Conservation (phyloP, 2,329 filamentous ascomycete genomes). For the Colletotrichum zoysiae region DNA sequence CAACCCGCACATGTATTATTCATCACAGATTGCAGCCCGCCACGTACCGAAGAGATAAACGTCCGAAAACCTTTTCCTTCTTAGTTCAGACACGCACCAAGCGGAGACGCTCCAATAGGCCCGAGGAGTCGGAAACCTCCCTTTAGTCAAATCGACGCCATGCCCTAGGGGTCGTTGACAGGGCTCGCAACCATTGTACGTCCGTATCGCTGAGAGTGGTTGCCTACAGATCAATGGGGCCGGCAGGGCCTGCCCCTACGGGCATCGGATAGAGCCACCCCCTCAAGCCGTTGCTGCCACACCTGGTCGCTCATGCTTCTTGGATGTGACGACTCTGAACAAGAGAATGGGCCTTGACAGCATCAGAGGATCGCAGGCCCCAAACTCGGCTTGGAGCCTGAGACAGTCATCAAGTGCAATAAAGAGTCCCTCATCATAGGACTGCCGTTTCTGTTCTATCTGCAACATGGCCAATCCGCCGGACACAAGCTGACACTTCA, state of each 20-base stretch:
- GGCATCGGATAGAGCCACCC: slow-evolving; percentile 15
- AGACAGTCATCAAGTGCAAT: background rate
- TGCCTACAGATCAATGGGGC: slow-evolving; percentile 36
- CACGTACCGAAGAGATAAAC: background rate
- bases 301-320: background rate
- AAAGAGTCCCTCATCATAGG: background rate
- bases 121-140: slow-evolving; percentile 32
- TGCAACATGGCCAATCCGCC: background rate
- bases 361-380: background rate
- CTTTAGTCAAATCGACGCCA: slow-evolving; percentile 24
- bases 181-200: slow-evolving; percentile 36
- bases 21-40: too few relatives aligned
- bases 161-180: slow-evolving; percentile 33
- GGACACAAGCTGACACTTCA: background rate
- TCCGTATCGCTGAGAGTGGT: slow-evolving; percentile 34
- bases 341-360: background rate
- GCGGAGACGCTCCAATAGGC: slow-evolving; percentile 25
- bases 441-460: background rate
- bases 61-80: background rate
- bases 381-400: background rate
- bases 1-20: background rate
- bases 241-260: slow-evolving; percentile 24
- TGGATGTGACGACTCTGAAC: background rate
- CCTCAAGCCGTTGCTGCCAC: background rate
- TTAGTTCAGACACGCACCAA: slow-evolving; percentile 7